Percentiles rank a stretch among this genome's conserved stretches.
phyloP scores from a whole-genome alignment of 192 early-diverging fungal species.

The Umbelopsis vinacea region DNA sequence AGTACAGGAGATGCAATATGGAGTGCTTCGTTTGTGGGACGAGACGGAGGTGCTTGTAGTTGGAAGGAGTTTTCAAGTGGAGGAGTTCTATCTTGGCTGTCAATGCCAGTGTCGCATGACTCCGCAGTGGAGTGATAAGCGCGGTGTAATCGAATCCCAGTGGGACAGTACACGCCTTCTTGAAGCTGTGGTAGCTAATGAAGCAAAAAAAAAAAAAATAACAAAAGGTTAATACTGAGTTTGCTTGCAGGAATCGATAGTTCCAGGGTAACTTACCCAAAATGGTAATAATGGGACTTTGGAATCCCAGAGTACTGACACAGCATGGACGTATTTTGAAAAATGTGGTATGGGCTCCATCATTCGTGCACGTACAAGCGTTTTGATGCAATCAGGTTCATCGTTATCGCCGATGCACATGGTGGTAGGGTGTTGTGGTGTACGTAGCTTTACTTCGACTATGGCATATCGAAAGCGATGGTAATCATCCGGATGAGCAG shows the following conservation, averaged over 20 bases:
- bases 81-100: no score
- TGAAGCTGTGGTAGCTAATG: slow-evolving; percentile 18
- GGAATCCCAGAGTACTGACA: not conserved
- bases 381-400: slow-evolving; percentile 18
- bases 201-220: no score
- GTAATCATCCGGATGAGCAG: not conserved
- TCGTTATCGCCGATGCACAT: not conserved
- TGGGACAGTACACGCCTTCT: slow-evolving; percentile 16
- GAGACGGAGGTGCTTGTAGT: no score
- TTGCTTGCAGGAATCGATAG: no score
- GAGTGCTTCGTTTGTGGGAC: no score
- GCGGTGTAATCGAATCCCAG: not conserved
- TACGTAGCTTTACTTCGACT: slow-evolving; percentile 16
- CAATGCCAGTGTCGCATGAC: not conserved
- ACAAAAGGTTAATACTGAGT: no score
- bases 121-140: not conserved
- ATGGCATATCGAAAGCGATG: slow-evolving; percentile 16
- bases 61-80: no score
- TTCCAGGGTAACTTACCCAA: slow-evolving; percentile 24
- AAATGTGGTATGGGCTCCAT: slow-evolving; percentile 72
- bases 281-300: slow-evolving; percentile 19
- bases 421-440: not conserved
- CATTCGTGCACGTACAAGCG: slow-evolving; percentile 3
- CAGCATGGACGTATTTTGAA: slow-evolving; percentile 70
- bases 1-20: not conserved